Evolutionary conservation across 495 filamentous ascomycete species (phyloP).

Genomic region (Neurospora sp.): DNA sequence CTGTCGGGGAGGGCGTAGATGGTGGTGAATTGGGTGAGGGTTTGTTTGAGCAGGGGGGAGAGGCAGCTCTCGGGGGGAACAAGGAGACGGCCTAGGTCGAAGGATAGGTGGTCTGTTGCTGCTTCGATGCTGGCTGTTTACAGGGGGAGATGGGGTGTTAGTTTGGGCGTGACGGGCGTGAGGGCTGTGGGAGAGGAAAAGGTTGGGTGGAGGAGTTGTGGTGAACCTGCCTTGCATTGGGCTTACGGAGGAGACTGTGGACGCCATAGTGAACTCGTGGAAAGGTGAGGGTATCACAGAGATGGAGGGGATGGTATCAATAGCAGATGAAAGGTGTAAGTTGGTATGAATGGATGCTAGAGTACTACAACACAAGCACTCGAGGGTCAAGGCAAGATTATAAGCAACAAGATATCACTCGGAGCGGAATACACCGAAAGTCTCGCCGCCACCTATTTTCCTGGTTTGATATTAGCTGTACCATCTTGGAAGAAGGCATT

Average conservation of each 20-base stretch:
- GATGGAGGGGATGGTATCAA: background rate
- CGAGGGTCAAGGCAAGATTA: background rate
- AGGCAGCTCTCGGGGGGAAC: slow-evolving; percentile 17
- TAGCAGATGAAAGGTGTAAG: background rate
- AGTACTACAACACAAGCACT: background rate
- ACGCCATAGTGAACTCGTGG: background rate
- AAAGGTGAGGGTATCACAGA: background rate
- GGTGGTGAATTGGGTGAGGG: slow-evolving; percentile 8
- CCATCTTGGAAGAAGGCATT: background rate
- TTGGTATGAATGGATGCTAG: background rate
- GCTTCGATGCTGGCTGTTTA: slow-evolving; percentile 16
- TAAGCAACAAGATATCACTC: background rate
- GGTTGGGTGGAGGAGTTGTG: no score
- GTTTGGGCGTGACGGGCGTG: background rate
- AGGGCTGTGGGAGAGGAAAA: background rate
- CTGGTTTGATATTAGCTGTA: background rate
- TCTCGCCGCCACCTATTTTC: background rate
- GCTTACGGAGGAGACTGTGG: background rate
- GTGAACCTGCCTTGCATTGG: background rate
- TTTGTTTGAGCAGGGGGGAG: slow-evolving; percentile 11
- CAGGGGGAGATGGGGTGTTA: background rate
- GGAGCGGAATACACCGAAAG: background rate
- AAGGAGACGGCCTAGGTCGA: slow-evolving; percentile 9
- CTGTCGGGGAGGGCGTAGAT: slow-evolving; percentile 16
- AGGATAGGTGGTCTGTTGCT: slow-evolving; percentile 8